phyloP scores from a whole-genome alignment of 148 eudicot genomes.

The Rhododendron vialii region DNA sequence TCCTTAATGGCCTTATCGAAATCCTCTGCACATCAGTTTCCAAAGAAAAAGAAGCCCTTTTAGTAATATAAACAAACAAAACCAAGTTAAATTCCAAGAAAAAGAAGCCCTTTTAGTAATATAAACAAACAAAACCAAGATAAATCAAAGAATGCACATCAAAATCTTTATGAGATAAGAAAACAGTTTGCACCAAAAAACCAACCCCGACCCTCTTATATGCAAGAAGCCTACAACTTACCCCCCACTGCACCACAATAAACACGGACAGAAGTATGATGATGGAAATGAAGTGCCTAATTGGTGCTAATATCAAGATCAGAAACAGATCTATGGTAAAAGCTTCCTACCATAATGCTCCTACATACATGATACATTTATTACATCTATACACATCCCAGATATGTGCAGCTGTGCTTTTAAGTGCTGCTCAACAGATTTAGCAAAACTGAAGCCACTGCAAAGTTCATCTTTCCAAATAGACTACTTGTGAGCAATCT shows the following conservation, averaged over 20 bases:
- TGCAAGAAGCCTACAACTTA: too few species aligned
- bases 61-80: conserved; percentile 5
- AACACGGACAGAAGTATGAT: background rate
- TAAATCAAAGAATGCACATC: background rate
- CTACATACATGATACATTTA: background rate
- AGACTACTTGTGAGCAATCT: background rate
- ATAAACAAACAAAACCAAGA: background rate
- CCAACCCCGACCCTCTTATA: background rate
- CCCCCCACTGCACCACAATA: conserved; percentile 2
- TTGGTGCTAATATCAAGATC: conserved; percentile 1
- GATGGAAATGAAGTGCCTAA: background rate
- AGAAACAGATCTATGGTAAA: background rate
- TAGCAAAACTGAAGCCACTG: background rate
- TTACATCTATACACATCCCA: background rate
- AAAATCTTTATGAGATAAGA: too few species aligned
- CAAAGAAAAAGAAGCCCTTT: background rate
- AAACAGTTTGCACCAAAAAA: background rate
- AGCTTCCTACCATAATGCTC: conserved; percentile 7
- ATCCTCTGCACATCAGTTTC: conserved; percentile 52
- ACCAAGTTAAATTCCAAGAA: conserved; percentile 1
- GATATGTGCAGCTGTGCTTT: background rate
- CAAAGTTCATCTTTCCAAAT: background rate
- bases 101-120: background rate
- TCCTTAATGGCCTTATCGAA: conserved; percentile 70
- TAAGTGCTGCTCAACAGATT: background rate